Evolutionary conservation across 352 stramenopile species (phyloP).

Genomic region (Globisporangium heterothallicum): DNA sequence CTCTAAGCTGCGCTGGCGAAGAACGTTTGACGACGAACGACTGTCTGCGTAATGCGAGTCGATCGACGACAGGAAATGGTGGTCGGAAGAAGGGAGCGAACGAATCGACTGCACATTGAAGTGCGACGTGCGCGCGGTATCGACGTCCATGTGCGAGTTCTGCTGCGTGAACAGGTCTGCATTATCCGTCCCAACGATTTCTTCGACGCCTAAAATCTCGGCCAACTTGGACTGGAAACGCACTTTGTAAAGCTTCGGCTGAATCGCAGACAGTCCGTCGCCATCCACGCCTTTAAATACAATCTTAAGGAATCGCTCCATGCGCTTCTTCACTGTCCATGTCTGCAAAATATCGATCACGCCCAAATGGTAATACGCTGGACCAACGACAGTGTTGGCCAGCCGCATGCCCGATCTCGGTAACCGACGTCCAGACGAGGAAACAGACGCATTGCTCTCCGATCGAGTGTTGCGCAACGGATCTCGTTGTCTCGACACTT

Average conservation of each 20-base stretch:
- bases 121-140: slow-evolving; percentile 54
- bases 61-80: slow-evolving; percentile 48
- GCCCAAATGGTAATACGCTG: slow-evolving; percentile 87
- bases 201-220: slow-evolving; percentile 79
- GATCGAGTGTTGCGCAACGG: slow-evolving; percentile 34
- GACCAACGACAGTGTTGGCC: slow-evolving; percentile 81
- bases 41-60: slow-evolving; percentile 65
- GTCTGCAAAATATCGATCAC: slow-evolving; percentile 91
- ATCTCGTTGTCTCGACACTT: slow-evolving; percentile 51
- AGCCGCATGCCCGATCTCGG: slow-evolving; percentile 80
- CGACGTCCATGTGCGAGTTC: slow-evolving; percentile 86
- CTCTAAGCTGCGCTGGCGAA: slow-evolving; percentile 55
- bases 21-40: slow-evolving; percentile 33
- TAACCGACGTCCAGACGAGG: slow-evolving; percentile 60
- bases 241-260: slow-evolving; percentile 75
- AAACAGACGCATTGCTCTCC: slow-evolving; percentile 57
- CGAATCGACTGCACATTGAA: slow-evolving; percentile 64
- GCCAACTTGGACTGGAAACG: slow-evolving; percentile 86
- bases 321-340: slow-evolving; percentile 83
- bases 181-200: slow-evolving; percentile 43
- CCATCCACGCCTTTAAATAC: slow-evolving; percentile 73
- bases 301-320: slow-evolving; percentile 88
- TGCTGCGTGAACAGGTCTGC: slow-evolving; percentile 69
- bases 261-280: slow-evolving; percentile 80
- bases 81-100: slow-evolving; percentile 57